phyloP scores from a whole-genome alignment of 768 basidiomycete species.

The Tremella mesenterica region DNA sequence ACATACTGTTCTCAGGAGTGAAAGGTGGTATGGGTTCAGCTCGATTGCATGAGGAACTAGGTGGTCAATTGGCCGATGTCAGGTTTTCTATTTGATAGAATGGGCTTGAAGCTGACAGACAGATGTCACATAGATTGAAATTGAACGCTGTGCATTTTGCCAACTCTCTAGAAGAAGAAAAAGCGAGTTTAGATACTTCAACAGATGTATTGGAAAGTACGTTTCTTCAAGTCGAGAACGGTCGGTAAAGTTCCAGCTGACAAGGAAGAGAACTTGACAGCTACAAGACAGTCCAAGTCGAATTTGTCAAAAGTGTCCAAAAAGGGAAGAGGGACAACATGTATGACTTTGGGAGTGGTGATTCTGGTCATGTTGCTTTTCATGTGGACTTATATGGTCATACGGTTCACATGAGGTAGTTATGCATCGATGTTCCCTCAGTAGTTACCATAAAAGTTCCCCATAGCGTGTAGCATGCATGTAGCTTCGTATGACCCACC shows the following conservation, averaged over 20 bases:
- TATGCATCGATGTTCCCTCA: not conserved
- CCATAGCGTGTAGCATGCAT: no score
- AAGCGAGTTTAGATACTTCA: conserved; percentile 58
- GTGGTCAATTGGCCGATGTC: conserved; percentile 41
- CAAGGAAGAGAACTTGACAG: conserved; percentile 32
- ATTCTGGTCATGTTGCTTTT: conserved; percentile 60
- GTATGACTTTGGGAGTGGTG: conserved; percentile 58
- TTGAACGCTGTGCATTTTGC: conserved; percentile 74
- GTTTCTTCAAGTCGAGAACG: conserved; percentile 17
- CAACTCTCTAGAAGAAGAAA: conserved; percentile 62
- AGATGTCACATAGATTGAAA: conserved; percentile 83
- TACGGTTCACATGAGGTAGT: conserved; percentile 35
- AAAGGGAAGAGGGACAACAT: conserved; percentile 64
- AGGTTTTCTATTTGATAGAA: not conserved
- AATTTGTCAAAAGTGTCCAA: conserved; percentile 57
- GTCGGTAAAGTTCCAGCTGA: conserved; percentile 55
- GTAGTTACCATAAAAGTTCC: no score
- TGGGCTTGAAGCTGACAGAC: conserved; percentile 7
- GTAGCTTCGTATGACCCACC: no score
- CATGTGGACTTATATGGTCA: conserved; percentile 44
- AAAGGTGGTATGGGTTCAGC: conserved; percentile 27
- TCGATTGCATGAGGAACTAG: conserved; percentile 41
- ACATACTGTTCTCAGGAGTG: conserved; percentile 15
- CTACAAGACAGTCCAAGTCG: conserved; percentile 45
- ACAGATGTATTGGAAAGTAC: conserved; percentile 68